phyloP scores from a whole-genome alignment of 2,329 filamentous ascomycete genomes.

The Hyphodiscus sp. region DNA sequence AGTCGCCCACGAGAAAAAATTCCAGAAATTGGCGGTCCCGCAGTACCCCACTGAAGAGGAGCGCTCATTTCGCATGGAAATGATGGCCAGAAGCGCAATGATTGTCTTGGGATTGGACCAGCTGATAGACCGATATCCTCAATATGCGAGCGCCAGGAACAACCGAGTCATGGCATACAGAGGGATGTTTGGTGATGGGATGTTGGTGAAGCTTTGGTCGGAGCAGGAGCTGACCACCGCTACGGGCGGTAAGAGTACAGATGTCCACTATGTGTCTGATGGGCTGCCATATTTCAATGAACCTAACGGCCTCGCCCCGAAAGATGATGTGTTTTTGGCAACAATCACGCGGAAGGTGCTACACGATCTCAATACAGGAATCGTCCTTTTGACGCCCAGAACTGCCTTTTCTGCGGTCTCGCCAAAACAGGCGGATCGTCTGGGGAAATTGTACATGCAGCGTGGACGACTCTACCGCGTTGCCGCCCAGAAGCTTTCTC shows the following conservation, averaged over 20 bases:
- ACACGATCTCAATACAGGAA: slow-evolving; percentile 50
- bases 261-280: not conserved
- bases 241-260: too few relatives aligned
- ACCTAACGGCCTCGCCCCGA: slow-evolving; percentile 33
- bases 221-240: not conserved
- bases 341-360: slow-evolving; percentile 39
- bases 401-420: slow-evolving; percentile 49
- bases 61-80: slow-evolving; percentile 12
- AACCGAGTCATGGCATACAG: slow-evolving; percentile 66
- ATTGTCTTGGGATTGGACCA: slow-evolving; percentile 44
- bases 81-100: slow-evolving; percentile 39
- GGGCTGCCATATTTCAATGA: slow-evolving; percentile 18
- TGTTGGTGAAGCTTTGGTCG: slow-evolving; percentile 36
- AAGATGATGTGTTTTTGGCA: slow-evolving; percentile 24
- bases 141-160: slow-evolving; percentile 67
- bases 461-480: slow-evolving; percentile 58
- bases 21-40: too few relatives aligned
- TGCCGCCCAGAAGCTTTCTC: slow-evolving; percentile 39
- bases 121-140: slow-evolving; percentile 51
- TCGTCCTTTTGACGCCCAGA: slow-evolving; percentile 50
- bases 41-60: not conserved
- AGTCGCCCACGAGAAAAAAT: not conserved
- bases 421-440: slow-evolving; percentile 55
- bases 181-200: slow-evolving; percentile 54
- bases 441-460: slow-evolving; percentile 67